Percentiles rank a stretch among this genome's conserved stretches.
Conservation (phyloP, 2,329 filamentous ascomycete species). For the Biscogniauxia marginata region DNA sequence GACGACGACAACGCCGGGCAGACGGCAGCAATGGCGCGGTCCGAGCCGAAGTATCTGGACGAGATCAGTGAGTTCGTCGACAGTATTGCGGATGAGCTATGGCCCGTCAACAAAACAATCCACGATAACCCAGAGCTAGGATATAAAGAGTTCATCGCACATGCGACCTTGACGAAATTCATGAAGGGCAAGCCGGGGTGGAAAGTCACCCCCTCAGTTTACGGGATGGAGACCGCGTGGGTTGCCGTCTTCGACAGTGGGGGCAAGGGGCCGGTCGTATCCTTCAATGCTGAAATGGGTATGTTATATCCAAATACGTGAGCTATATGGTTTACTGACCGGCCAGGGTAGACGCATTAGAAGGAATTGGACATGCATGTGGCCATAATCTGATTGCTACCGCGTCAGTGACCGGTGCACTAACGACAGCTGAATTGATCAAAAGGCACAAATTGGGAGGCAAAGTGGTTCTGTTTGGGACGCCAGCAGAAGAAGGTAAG, state of each 20-base stretch:
- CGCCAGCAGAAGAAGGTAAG: slow-evolving; percentile 51
- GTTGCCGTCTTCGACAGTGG: slow-evolving; percentile 48
- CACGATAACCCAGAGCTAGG: slow-evolving; percentile 51
- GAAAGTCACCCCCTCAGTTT: slow-evolving; percentile 51
- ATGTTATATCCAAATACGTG: neutral
- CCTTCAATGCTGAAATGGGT: slow-evolving; percentile 49
- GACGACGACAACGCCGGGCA: neutral
- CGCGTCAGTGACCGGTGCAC: slow-evolving; percentile 44
- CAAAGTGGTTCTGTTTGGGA: slow-evolving; percentile 48
- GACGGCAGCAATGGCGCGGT: neutral
- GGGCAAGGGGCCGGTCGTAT: slow-evolving; percentile 44
- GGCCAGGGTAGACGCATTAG: slow-evolving; percentile 43
- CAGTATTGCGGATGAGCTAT: slow-evolving; percentile 37
- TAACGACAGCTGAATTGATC: slow-evolving; percentile 47
- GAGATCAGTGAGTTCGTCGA: slow-evolving; percentile 41
- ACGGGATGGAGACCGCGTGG: slow-evolving; percentile 53
- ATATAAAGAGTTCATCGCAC: slow-evolving; percentile 48
- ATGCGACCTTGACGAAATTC: slow-evolving; percentile 49
- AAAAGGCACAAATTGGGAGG: slow-evolving; percentile 41
- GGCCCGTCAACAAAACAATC: slow-evolving; percentile 48
- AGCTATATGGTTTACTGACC: slow-evolving; percentile 10
- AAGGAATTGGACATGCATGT: slow-evolving; percentile 51
- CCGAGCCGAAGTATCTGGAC: slow-evolving; percentile 25
- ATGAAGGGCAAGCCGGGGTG: slow-evolving; percentile 43
- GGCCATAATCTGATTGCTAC: slow-evolving; percentile 56